These are phyloP conservation scores for Botrytis squamosa DNA, from an alignment of 2,329 filamentous ascomycete species.

Conservation along the genomic window DNA sequence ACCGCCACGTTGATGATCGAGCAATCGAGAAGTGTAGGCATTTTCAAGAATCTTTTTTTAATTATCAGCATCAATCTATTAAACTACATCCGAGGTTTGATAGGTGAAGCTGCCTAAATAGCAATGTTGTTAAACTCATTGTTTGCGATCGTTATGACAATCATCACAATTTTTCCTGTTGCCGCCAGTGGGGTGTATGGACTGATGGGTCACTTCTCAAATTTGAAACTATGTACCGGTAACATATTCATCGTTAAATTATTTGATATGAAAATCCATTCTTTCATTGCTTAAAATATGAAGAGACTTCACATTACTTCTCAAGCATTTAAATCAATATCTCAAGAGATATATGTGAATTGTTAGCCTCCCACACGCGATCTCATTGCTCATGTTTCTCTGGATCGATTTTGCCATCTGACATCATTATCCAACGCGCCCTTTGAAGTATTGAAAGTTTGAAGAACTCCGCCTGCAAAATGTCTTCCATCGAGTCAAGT, in stretches of 20 bases:
- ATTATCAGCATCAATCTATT: not conserved
- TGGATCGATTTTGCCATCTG: not conserved
- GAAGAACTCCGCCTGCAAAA: not conserved
- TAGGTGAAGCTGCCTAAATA: not conserved
- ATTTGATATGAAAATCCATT: not conserved
- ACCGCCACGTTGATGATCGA: not conserved
- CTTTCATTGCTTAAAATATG: not conserved
- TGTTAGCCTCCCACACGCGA: not conserved
- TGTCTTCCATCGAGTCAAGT: slow-evolving; percentile 9
- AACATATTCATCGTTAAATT: not conserved
- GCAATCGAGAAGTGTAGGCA: not conserved
- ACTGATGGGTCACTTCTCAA: not conserved
- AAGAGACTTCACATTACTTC: not conserved
- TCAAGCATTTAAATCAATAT: not conserved
- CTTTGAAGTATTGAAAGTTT: not conserved
- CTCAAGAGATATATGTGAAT: not conserved
- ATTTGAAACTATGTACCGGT: not conserved
- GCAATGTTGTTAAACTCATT: no score
- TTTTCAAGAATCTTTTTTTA: not conserved
- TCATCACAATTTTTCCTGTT: not conserved
- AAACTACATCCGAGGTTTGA: not conserved
- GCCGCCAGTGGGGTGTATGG: not conserved
- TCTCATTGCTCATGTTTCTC: not conserved
- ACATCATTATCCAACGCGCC: not conserved
- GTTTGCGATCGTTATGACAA: not conserved